These are phyloP conservation scores for Backusella macrospora DNA, from an alignment of 192 early-diverging fungal species.

Conservation along the genomic window DNA sequence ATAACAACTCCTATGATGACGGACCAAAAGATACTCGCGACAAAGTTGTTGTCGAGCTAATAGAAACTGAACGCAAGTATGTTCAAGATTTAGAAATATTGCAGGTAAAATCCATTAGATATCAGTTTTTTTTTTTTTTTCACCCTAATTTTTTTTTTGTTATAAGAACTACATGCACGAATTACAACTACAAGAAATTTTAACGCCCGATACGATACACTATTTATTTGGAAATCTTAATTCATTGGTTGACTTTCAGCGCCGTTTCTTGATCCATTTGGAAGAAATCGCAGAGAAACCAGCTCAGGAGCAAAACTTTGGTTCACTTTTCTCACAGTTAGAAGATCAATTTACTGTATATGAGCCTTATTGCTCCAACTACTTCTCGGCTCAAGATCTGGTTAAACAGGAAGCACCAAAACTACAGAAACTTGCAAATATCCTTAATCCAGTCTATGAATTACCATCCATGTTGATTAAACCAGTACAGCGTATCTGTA, in stretches of 20 bases:
- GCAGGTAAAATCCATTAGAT: constrained; percentile 41
- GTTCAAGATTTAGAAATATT: constrained; percentile 87
- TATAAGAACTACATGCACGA: constrained; percentile 70
- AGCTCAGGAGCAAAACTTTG: constrained; percentile 85
- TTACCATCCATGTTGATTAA: constrained; percentile 94
- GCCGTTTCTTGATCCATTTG: constrained; percentile 88
- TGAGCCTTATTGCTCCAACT: constrained; percentile 94
- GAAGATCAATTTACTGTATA: constrained; percentile 85
- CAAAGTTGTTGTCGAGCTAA: constrained; percentile 82
- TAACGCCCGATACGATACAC: constrained; percentile 78
- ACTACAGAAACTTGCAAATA: constrained; percentile 62
- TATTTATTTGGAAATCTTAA: constrained; percentile 93
- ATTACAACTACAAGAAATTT: constrained; percentile 67
- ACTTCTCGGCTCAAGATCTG: constrained; percentile 72
- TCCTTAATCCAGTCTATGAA: constrained; percentile 84
- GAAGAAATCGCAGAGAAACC: constrained; percentile 76
- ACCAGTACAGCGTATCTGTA: constrained; percentile 97
- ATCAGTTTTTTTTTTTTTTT: background rate
- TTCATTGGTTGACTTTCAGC: constrained; percentile 94
- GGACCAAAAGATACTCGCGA: constrained; percentile 87
- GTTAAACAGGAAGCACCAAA: constrained; percentile 65
- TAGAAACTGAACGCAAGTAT: constrained; percentile 94
- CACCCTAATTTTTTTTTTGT: background rate
- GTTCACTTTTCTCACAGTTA: constrained; percentile 82
- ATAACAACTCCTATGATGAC: constrained; percentile 49